Evolutionary conservation across 192 early-diverging fungal genomes (phyloP), one percentile per base, ranked within the genome.

Genomic region (Coemansia sp.): DNA sequence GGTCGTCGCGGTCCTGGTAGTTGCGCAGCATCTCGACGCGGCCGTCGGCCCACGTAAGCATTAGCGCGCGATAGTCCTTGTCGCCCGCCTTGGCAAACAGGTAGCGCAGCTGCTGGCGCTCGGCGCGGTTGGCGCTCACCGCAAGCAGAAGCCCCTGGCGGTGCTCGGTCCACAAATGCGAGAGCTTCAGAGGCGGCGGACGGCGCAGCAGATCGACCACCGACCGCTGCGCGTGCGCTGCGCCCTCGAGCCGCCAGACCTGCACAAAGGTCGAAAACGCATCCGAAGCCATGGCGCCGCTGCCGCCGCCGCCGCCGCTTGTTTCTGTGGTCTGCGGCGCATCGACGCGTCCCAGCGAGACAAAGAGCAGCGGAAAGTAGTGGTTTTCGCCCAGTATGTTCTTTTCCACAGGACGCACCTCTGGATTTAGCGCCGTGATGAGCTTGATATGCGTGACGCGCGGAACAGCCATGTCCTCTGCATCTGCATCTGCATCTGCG

Each of bases 41-140:
- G 36, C 77, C 77, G 25, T 80, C 71, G 2, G 68, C 71, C 77
- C 77, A 80, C 36, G 77, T 74, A 52, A 80, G 65, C 77, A 80
- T 67, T 22, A 80, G 62, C 27, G 77, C 77, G 8, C 77, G 77
- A 48, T 80, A 74, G 58, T 74, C 77, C 58, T 67, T 74, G 27
- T 80, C 77, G 62, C 77, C 67, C 46, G 71, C 64, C 62, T 58
- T 67, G 4, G 77, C 77, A 74, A 80, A 80, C 62, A 80, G 39
- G 29, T 71, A 71, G 36, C 77, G 77, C 62, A 80, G 71, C 71
- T 80, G 77, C 65, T 80, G 77, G n/a, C 77, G 71, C 68, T 80
- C 77, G 14, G 77, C 77, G 5, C 77, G 71, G 42, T 80, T 80
- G 13, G 77, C 68, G 29, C 66, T 71, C 0, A 74, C 77, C 25